A percentile compares a stretch with the other conserved stretches of the same genome.
Evolutionary conservation across 225 moss, liverwort and hornwort species (phyloP).

Genomic region (Anthoceros angustus): DNA sequence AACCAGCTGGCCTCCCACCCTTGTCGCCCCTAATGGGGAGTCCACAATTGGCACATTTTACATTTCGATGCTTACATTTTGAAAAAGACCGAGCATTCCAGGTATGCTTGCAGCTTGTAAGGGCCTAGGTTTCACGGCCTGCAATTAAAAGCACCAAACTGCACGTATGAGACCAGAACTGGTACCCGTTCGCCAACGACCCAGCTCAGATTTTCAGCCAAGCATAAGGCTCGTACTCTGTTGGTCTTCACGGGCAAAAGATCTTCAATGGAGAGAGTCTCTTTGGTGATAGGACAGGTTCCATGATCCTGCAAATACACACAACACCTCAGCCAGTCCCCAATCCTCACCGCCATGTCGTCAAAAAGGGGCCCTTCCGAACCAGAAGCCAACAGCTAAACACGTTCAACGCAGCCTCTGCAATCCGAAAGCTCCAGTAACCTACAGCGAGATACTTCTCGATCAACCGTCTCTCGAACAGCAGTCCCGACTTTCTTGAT

Average conservation of each 20-base stretch:
- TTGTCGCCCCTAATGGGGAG: too few species aligned
- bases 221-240: conserved; percentile 28
- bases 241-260: conserved; percentile 74
- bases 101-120: conserved; percentile 98
- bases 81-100: conserved; percentile 96
- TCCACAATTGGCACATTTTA: background rate
- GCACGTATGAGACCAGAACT: background rate
- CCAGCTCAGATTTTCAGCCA: background rate
- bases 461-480: conserved; percentile 72
- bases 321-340: conserved; percentile 13
- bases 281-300: conserved; percentile 69
- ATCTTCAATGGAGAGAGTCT: conserved; percentile 56
- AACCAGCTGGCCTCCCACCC: too few species aligned
- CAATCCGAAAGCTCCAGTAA: background rate
- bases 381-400: background rate
- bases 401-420: background rate
- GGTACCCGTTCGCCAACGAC: background rate
- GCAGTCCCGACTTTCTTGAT: conserved; percentile 69
- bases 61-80: conserved; percentile 46
- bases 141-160: conserved; percentile 13
- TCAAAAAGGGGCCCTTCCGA: background rate
- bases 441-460: conserved; percentile 60
- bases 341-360: background rate
- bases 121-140: conserved; percentile 96
- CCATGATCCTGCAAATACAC: conserved; percentile 46